Percentiles rank a stretch among this genome's conserved stretches.
These are phyloP conservation scores for Fomitopsis betulina DNA, from an alignment of 1,284 basidiomycete genomes.

Conservation along the genomic window DNA sequence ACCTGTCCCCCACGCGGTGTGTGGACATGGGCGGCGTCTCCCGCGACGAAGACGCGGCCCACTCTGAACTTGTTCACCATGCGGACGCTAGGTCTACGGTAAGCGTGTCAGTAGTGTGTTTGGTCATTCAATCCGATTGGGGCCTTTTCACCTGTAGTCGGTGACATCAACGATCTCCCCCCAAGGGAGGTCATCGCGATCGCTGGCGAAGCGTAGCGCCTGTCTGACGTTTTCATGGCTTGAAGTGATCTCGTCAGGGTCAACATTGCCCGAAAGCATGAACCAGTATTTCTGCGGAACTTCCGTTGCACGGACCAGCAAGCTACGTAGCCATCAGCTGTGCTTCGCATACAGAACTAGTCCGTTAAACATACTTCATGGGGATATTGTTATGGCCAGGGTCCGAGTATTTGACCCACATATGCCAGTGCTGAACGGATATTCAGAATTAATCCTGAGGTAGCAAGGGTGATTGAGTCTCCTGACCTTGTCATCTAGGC, in stretches of 20 bases:
- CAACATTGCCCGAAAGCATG: not conserved
- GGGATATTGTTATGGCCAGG: not conserved
- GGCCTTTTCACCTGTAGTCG: constrained; percentile 6
- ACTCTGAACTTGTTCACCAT: constrained; percentile 32
- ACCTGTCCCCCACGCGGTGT: constrained; percentile 23
- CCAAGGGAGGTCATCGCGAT: constrained; percentile 6
- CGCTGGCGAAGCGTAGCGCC: constrained; percentile 2
- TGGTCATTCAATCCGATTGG: not conserved
- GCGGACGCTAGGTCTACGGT: constrained; percentile 31
- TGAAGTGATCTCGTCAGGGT: not conserved
- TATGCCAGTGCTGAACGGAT: not conserved
- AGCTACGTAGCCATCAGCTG: not conserved
- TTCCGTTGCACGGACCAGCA: constrained; percentile 4
- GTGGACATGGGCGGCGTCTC: constrained; percentile 27
- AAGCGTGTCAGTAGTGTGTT: not conserved
- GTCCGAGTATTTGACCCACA: not conserved
- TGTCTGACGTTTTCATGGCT: not conserved
- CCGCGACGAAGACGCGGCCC: constrained; percentile 32
- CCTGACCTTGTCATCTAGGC: constrained; percentile 19
- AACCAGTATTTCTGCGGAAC: not conserved
- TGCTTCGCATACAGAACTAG: not conserved
- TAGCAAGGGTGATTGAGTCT: not conserved
- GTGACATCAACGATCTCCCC: constrained; percentile 4
- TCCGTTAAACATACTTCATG: not conserved
- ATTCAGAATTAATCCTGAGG: too few species aligned